Conservation (phyloP, 2,329 filamentous ascomycete genomes). For the Bimuria novae-zelandiae region DNA sequence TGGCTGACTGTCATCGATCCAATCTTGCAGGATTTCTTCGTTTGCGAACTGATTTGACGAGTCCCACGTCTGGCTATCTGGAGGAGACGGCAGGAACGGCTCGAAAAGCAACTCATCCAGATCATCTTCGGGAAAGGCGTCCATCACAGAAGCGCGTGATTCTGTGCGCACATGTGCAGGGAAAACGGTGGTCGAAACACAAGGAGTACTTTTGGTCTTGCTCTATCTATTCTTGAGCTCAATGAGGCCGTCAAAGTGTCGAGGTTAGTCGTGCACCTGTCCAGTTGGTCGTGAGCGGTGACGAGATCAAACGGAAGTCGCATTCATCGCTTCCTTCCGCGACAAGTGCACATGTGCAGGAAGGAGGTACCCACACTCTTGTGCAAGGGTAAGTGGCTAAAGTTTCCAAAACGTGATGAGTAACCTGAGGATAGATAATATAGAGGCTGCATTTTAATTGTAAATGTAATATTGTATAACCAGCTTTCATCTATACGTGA, state of each 20-base stretch:
- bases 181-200: background rate
- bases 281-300: background rate
- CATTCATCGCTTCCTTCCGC: background rate
- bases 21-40: slow-evolving; percentile 29
- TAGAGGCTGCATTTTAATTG: no score
- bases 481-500: no score
- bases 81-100: slow-evolving; percentile 18
- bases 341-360: no score
- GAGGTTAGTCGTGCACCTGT: background rate
- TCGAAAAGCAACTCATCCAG: slow-evolving; percentile 41
- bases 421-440: no score
- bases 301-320: background rate
- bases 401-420: no score
- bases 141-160: slow-evolving; percentile 20
- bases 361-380: no score
- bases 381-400: no score
- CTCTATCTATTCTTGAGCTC: no score
- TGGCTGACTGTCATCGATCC: slow-evolving; percentile 3
- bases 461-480: no score
- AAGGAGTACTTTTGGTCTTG: no score
- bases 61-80: slow-evolving; percentile 14
- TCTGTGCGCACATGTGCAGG: background rate
- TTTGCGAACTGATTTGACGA: slow-evolving; percentile 19
- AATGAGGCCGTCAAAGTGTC: no score
- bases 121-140: slow-evolving; percentile 20